Base-by-base conservation (phyloP, 2,329 filamentous ascomycete genomes). In the Zymoseptoria passerinii region DNA sequence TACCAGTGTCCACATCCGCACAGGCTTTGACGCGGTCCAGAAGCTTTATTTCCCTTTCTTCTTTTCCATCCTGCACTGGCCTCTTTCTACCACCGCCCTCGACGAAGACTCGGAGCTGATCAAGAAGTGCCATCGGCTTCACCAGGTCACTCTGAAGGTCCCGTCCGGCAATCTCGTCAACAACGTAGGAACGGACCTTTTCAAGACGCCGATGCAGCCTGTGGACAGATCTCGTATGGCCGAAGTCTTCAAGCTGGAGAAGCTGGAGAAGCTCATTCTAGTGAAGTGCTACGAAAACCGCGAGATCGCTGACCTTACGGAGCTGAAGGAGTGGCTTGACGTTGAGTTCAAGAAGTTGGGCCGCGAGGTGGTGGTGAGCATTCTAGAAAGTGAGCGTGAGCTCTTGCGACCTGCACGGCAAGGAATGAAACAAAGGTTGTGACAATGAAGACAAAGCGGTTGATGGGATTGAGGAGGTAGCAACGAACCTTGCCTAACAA, bases 1-100 rank as follows among this genome's bases (percentile, higher is more conserved):
- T 2, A 53, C 57, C 27, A 28, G 35, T n/a, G 16, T 20, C 16
- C 23, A 8, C 18, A 52, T 10, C 52, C 23, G 29, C 27, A 59
- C 53, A n/a, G 63, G 62, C 8, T 65, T 58, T 56, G 60, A 60
- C 18, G 63, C 60, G 1, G 50, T 65, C 16, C 58, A 58, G 35
- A 40, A 54, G n/a, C 52, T 65, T 0, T 18, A 4, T 10, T 64
- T 64, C 51, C 58, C 60, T 3, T 62, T 48, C 58, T 65, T 65
- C 63, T 55, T 52, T 6, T 49, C 53, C 28, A 62, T 62, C 28
- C 61, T 49, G 2, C 28, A 57, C 29, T 18, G 19, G 10, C 27
- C 50, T 13, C 50, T 52, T 7, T 48, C 52, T 8, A 29, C 35
- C n/a, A 53, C 28, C 10, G 53, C 59, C 5, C 35, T 53, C 2